Percentiles rank a stretch among this genome's conserved stretches.
phyloP scores from a whole-genome alignment of 2,329 filamentous ascomycete genomes.

The Alternaria hordeiaustralica region DNA sequence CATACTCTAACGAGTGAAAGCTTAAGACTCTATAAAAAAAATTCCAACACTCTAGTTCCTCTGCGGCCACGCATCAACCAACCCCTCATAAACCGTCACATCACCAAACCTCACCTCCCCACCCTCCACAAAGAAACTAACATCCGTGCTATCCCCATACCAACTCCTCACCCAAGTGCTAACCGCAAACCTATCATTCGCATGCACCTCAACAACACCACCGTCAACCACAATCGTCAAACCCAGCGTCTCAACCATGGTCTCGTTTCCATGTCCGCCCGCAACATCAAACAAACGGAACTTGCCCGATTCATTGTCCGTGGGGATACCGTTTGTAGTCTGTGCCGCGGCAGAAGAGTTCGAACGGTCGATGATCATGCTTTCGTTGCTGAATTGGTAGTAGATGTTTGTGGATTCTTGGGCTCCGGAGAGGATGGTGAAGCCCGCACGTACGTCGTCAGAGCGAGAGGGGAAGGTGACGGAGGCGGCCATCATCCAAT shows the following conservation, averaged over 20 bases:
- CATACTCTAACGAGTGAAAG: no score
- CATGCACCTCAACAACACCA: slow-evolving; percentile 48
- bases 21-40: no score
- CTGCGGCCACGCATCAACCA: slow-evolving; percentile 20
- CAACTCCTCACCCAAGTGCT: slow-evolving; percentile 54
- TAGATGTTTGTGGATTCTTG: slow-evolving; percentile 53
- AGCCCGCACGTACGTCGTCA: slow-evolving; percentile 49
- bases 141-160: slow-evolving; percentile 25
- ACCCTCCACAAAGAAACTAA: slow-evolving; percentile 24
- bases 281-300: slow-evolving; percentile 52
- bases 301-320: slow-evolving; percentile 47
- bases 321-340: slow-evolving; percentile 50
- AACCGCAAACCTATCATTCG: slow-evolving; percentile 52
- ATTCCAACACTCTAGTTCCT: not conserved
- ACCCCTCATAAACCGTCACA: slow-evolving; percentile 28
- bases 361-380: slow-evolving; percentile 51
- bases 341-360: slow-evolving; percentile 51
- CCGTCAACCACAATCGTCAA: slow-evolving; percentile 53
- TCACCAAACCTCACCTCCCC: slow-evolving; percentile 31
- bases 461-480: slow-evolving; percentile 49
- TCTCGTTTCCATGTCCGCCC: slow-evolving; percentile 18
- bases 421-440: slow-evolving; percentile 51
- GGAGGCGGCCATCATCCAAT: slow-evolving; percentile 49
- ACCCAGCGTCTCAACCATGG: slow-evolving; percentile 47
- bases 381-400: slow-evolving; percentile 56